phyloP scores from a whole-genome alignment of 495 filamentous ascomycete species.

The Podospora comata region DNA sequence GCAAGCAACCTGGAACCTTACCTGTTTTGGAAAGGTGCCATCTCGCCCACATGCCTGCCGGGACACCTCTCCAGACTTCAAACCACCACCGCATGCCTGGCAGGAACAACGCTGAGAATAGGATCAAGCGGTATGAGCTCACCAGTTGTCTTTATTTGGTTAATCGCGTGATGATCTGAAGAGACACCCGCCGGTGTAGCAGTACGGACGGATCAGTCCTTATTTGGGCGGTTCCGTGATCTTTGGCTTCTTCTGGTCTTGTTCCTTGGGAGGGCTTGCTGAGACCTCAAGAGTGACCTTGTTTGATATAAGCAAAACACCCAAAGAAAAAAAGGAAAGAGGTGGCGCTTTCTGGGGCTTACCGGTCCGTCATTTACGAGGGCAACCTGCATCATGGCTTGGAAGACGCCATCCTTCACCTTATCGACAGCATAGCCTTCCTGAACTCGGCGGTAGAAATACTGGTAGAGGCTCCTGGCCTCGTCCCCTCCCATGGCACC shows the following conservation, averaged over 20 bases:
- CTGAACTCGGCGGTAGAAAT: constrained; percentile 74
- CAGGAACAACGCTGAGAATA: too few relatives aligned
- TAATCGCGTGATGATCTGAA: neutral
- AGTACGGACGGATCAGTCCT: neutral
- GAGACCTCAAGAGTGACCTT: constrained; percentile 40
- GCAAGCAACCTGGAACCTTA: neutral
- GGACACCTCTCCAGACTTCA: too few relatives aligned
- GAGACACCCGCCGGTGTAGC: constrained; percentile 1
- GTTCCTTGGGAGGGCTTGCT: constrained; percentile 22
- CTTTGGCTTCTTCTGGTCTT: constrained; percentile 16
- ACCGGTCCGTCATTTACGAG: constrained; percentile 93
- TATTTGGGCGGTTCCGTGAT: neutral
- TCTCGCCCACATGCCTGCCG: too few relatives aligned
- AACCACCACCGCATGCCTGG: too few relatives aligned
- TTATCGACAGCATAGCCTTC: constrained; percentile 67
- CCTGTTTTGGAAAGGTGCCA: constrained; percentile 7
- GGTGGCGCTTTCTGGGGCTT: constrained; percentile 35
- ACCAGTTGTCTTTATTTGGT: too few relatives aligned
- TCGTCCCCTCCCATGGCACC: constrained; percentile 73
- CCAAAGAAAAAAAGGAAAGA: neutral
- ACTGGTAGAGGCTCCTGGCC: constrained; percentile 76
- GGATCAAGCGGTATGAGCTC: too few relatives aligned
- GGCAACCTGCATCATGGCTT: constrained; percentile 98
- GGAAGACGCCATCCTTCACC: constrained; percentile 93
- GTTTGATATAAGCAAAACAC: constrained; percentile 12